Evolutionary conservation across 345 rosid genomes (phyloP), one percentile per base, ranked within the genome.

Genomic region (Populus alba): DNA sequence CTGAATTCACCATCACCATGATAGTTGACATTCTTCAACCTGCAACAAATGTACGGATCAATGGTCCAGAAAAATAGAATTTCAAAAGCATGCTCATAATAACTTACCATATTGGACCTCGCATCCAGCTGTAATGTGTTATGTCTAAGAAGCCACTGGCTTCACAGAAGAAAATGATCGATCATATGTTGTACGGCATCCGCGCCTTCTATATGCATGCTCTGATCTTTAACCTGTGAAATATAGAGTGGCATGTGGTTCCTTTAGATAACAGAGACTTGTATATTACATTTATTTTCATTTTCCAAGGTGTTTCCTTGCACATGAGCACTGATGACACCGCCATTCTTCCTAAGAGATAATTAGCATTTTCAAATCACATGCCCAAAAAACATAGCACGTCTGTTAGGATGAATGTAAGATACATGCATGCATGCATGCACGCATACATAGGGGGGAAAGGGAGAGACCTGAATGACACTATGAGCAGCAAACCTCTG

Each of bases 401-500:
- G 2, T 27, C 61, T 41, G 45, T 13, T 8, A 55, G 29, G 68
- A 61, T 23, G 15, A 51, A 22, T 51, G 17, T 3, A 33, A 29
- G 5, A 12, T 59, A 17, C 15, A 45, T 51, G 53, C 33, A 20
- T 2, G 23, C 35, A 13, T 13, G 23, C 35, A 13, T 13, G 49
- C 67, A 49, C 27, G 74, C 33, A 39, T 13, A 67, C 22, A 33
- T 25, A 39, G 22, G 71, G 70, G 78, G 29, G 55, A 39, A 16
- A 17, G 74, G 65, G 66, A 81, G 68, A 53, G 39, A 96, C 99
- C 97, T 94, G 99, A 83, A 97, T 97, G 78, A 97, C 84, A 82
- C 94, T 97, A 80, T 97, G 99, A 79, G 99, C 98, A 53, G 97
- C 95, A 82, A 86, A 87, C 81, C 95, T 94, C 87, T 80, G 93